Evolutionary conservation across 2,329 filamentous ascomycete genomes (phyloP).

Genomic region (Cryphonectria japonica): DNA sequence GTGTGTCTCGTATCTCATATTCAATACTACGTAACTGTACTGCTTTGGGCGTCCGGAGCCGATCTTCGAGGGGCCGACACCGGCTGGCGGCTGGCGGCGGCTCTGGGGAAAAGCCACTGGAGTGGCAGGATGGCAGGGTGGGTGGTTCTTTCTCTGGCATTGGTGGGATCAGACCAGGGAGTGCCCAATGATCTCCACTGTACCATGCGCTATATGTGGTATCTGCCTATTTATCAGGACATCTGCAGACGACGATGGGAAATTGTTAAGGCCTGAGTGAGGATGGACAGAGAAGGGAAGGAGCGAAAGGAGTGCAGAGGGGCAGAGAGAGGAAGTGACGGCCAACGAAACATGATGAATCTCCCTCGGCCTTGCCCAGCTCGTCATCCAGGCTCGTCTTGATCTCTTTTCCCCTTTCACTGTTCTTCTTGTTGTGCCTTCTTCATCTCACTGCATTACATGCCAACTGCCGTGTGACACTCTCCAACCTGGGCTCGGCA

Average conservation of each 20-base stretch:
- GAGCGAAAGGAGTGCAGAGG: not conserved
- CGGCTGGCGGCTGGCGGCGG: not conserved
- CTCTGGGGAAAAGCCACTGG: not conserved
- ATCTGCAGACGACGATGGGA: not conserved
- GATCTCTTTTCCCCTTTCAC: not conserved
- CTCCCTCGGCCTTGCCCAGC: not conserved
- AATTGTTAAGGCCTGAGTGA: not conserved
- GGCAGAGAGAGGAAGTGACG: not conserved
- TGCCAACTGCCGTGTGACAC: too few species aligned
- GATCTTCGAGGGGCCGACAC: not conserved
- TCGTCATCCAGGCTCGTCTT: not conserved
- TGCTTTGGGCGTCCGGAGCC: not conserved
- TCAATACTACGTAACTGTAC: too few species aligned
- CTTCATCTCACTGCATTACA: too few species aligned
- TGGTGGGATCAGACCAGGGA: not conserved
- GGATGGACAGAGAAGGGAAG: not conserved
- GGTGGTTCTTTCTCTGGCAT: not conserved
- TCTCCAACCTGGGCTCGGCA: not conserved
- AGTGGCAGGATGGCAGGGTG: too few species aligned
- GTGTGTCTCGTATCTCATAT: not conserved
- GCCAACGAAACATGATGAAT: not conserved
- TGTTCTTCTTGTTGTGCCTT: too few species aligned
- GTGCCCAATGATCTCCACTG: not conserved
- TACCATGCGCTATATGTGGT: too few species aligned
- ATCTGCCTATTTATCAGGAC: not conserved